Percentiles rank a stretch among this genome's conserved stretches.
Evolutionary conservation across 768 basidiomycete genomes (phyloP).

Genomic region (Phylloporus arenicola): DNA sequence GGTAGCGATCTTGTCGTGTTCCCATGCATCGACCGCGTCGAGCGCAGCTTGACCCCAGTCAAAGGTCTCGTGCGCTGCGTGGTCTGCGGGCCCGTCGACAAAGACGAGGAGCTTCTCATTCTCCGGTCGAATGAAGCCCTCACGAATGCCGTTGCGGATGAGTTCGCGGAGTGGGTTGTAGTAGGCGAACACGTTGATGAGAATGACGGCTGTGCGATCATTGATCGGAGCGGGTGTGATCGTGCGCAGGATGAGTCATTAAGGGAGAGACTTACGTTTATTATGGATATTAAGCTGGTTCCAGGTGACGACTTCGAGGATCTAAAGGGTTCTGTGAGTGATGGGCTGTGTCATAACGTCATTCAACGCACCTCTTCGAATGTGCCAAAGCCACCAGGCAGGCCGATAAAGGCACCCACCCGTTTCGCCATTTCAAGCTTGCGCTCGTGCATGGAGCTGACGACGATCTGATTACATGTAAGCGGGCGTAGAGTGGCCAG

Average conservation of each 20-base stretch:
- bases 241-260: background rate
- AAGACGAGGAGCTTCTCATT: slow-evolving; percentile 65
- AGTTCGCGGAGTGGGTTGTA: slow-evolving; percentile 79
- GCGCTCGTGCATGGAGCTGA: slow-evolving; percentile 81
- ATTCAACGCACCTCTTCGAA: slow-evolving; percentile 70
- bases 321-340: slow-evolving; percentile 33
- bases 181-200: slow-evolving; percentile 82
- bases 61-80: slow-evolving; percentile 48
- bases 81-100: slow-evolving; percentile 64
- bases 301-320: slow-evolving; percentile 94
- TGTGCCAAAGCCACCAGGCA: slow-evolving; percentile 94
- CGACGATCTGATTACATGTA: slow-evolving; percentile 48
- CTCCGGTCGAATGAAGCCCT: slow-evolving; percentile 66
- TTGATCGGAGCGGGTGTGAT: background rate
- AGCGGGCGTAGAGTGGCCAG: slow-evolving; percentile 3
- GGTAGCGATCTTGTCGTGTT: slow-evolving; percentile 26
- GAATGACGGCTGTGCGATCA: slow-evolving; percentile 57
- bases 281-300: slow-evolving; percentile 84
- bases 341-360: background rate
- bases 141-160: slow-evolving; percentile 57
- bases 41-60: slow-evolving; percentile 78
- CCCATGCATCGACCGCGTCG: slow-evolving; percentile 60
- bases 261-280: slow-evolving; percentile 53
- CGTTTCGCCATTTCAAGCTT: slow-evolving; percentile 88
- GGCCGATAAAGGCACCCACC: slow-evolving; percentile 73